Evolutionary conservation across 2,329 filamentous ascomycete genomes (phyloP).

Genomic region (Xylariaceae sp.): DNA sequence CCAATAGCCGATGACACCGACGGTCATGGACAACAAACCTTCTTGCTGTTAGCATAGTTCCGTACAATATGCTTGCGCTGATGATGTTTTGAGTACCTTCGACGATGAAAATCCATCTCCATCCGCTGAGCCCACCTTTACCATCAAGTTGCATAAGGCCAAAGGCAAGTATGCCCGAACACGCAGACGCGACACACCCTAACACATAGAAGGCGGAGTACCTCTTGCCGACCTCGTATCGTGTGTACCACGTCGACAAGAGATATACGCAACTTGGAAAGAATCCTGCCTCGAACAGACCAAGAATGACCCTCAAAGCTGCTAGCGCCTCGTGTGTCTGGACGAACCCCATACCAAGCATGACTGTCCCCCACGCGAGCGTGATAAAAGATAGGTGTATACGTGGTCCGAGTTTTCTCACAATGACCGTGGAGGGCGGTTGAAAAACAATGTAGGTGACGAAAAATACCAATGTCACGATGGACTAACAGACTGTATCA

Average conservation of each 20-base stretch:
- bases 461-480: slow-evolving; percentile 71
- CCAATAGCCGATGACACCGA: slow-evolving; percentile 35
- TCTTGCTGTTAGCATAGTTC: slow-evolving; percentile 25
- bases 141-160: slow-evolving; percentile 64
- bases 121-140: slow-evolving; percentile 49
- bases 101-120: slow-evolving; percentile 65
- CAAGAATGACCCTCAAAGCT: slow-evolving; percentile 54
- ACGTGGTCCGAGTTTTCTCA: slow-evolving; percentile 62
- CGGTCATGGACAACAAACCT: slow-evolving; percentile 49
- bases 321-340: slow-evolving; percentile 47
- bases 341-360: slow-evolving; percentile 64
- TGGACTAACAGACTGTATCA: slow-evolving; percentile 31
- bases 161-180: slow-evolving; percentile 65
- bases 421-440: slow-evolving; percentile 64
- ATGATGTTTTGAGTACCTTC: slow-evolving; percentile 33
- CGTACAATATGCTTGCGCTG: background rate
- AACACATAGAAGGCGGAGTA: slow-evolving; percentile 68
- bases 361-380: slow-evolving; percentile 54
- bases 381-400: slow-evolving; percentile 51
- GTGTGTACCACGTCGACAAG: slow-evolving; percentile 67
- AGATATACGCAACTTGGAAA: slow-evolving; percentile 69
- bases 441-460: slow-evolving; percentile 69
- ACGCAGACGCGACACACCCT: slow-evolving; percentile 61
- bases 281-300: slow-evolving; percentile 65
- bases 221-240: slow-evolving; percentile 65